Evolutionary conservation across 2,329 filamentous ascomycete species (phyloP), one percentile per base, ranked within the genome.

Genomic region (Botrytis deweyae): DNA sequence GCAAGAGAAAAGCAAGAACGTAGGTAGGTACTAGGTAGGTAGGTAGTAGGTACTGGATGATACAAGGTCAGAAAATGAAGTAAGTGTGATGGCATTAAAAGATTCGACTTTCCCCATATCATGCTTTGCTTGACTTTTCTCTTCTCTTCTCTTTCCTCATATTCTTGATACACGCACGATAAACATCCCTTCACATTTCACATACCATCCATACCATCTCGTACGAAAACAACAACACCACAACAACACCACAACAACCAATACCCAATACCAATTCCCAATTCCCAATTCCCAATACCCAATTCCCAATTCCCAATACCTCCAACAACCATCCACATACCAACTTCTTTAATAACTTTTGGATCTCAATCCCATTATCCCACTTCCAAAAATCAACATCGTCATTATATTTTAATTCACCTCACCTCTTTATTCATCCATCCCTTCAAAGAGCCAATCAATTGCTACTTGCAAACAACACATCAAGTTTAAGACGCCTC

Each of bases 401-500:
- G 44, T 38, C 44, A 66, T 66, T 25, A 25, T 7, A 38, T 55
- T 22, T n/a, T 6, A 40, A 40, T 29, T 67, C 46, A 29, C 36
- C 49, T 55, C 49, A n/a, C 25, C 52, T 58, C 36, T 68, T 55
- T 38, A 33, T 58, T n/a, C 62, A 8, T 44, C 29, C 62, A 8
- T 44, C 29, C 18, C 62, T n/a, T 44, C 62, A 64, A 42, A 64
- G 62, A 64, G 38, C 49, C 65, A 42, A 55, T 52, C 44, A 38
- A 67, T n/a, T 52, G 22, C 22, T 20, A 22, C 33, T 52, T 52
- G 62, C 40, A 44, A 44, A 14, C n/a, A 33, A 16, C 33, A 8
- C n/a, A 65, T 14, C n/a, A 25, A 33, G 18, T n/a, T 46, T 20
- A 29, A 61, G 61, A 66, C 73, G 61, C 66, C 49, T 64, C 52